These are phyloP conservation scores for Apophysomyces elegans DNA, from an alignment of 371 early-diverging fungal species.

Conservation along the genomic window DNA sequence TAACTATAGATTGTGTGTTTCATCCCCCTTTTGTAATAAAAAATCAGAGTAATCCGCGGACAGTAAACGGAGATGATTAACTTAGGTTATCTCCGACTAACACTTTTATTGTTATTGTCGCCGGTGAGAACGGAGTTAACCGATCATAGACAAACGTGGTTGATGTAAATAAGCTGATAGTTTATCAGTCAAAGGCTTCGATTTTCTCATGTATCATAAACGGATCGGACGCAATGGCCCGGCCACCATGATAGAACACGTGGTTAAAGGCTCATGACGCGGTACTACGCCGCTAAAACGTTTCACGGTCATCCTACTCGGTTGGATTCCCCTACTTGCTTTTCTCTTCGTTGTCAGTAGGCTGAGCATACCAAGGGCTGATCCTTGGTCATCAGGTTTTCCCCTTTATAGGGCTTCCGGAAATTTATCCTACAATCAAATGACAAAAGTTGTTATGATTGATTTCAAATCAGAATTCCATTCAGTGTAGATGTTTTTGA, in stretches of 20 bases:
- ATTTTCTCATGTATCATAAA: background rate
- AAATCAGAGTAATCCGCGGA: too few species aligned
- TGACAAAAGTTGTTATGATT: background rate
- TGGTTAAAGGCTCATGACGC: slow-evolving; percentile 7
- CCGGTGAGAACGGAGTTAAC: background rate
- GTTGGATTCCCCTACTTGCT: too few species aligned
- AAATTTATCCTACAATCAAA: background rate
- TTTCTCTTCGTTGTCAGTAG: background rate
- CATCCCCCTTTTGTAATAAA: too few species aligned
- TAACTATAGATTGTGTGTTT: too few species aligned
- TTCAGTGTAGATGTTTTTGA: too few species aligned
- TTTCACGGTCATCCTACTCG: background rate
- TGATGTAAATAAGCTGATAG: slow-evolving; percentile 2
- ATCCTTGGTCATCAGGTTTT: background rate
- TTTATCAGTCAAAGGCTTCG: background rate
- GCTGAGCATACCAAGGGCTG: slow-evolving; percentile 3
- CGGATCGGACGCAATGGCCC: slow-evolving; percentile 3
- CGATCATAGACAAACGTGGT: background rate
- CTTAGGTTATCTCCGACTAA: too few species aligned
- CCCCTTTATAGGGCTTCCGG: background rate
- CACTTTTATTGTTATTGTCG: too few species aligned
- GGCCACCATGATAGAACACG: background rate
- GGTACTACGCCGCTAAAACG: background rate
- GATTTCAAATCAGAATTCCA: too few species aligned
- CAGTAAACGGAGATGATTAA: too few species aligned